Percentiles rank a stretch among this genome's conserved stretches.
Evolutionary conservation across 345 rosid species (phyloP).

Genomic region (Eucalyptus caleyi): DNA sequence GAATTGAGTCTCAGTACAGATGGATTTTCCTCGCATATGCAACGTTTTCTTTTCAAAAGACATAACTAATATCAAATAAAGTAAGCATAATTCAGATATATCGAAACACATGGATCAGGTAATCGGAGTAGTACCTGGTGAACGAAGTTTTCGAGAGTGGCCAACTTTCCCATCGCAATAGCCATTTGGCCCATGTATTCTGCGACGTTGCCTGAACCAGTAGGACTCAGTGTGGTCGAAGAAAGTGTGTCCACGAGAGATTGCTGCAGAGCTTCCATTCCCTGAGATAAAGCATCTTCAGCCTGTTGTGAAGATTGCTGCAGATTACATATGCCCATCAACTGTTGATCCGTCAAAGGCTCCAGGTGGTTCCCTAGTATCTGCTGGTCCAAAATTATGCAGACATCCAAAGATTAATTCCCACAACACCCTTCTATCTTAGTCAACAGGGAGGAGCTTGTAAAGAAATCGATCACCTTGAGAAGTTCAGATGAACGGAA

Average conservation of each 20-base stretch:
- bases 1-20: background rate
- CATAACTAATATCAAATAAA: background rate
- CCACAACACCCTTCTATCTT: background rate
- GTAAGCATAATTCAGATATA: background rate
- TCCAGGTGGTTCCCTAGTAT: slow-evolving; percentile 79
- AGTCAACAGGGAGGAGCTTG: background rate
- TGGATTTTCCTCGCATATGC: background rate
- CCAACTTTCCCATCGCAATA: slow-evolving; percentile 79
- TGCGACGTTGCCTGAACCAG: slow-evolving; percentile 60
- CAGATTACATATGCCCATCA: slow-evolving; percentile 88
- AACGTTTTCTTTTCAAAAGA: background rate
- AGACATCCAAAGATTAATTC: background rate
- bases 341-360: slow-evolving; percentile 85
- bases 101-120: background rate
- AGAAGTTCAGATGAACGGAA: slow-evolving; percentile 86
- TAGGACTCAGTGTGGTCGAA: slow-evolving; percentile 47
- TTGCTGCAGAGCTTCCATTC: slow-evolving; percentile 96
- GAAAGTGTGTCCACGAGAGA: slow-evolving; percentile 77
- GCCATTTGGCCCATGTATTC: slow-evolving; percentile 97
- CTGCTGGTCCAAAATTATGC: slow-evolving; percentile 12
- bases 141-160: slow-evolving; percentile 78
- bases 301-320: slow-evolving; percentile 97
- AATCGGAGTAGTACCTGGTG: slow-evolving; percentile 37
- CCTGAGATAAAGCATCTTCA: slow-evolving; percentile 94
- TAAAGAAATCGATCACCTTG: slow-evolving; percentile 29